A percentile compares a stretch with the other conserved stretches of the same genome.
These are phyloP conservation scores for Alloascoidea hylecoeti DNA, from an alignment of 805 yeast genomes.

Conservation along the genomic window DNA sequence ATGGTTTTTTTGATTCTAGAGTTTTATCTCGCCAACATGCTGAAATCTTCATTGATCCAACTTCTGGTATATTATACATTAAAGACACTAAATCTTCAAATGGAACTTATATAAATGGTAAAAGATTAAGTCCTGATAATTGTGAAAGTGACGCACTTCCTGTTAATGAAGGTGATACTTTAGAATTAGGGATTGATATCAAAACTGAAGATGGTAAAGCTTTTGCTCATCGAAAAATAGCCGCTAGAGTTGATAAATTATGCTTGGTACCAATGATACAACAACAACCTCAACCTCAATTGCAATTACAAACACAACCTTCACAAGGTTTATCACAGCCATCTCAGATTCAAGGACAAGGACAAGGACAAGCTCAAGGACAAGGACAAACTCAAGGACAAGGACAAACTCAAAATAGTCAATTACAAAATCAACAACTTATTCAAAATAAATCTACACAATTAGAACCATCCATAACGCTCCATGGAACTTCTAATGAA, in stretches of 20 bases:
- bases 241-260: constrained; percentile 69
- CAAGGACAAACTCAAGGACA: too few species aligned
- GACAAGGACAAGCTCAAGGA: too few species aligned
- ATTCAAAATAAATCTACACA: too few species aligned
- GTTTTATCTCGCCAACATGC: constrained; percentile 93
- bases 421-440: too few species aligned
- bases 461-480: too few species aligned
- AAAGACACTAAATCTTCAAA: constrained; percentile 85
- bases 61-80: constrained; percentile 51
- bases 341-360: too few species aligned
- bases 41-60: constrained; percentile 60
- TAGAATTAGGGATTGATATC: constrained; percentile 91
- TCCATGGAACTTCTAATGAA: not conserved
- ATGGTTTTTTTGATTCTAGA: constrained; percentile 90
- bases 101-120: constrained; percentile 84
- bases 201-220: constrained; percentile 25
- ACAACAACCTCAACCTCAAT: not conserved
- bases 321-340: too few species aligned
- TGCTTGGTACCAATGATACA: constrained; percentile 32
- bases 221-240: constrained; percentile 72
- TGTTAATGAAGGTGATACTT: constrained; percentile 64
- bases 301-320: too few species aligned
- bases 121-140: constrained; percentile 46
- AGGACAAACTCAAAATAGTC: too few species aligned
- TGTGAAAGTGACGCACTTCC: constrained; percentile 37